These are phyloP conservation scores for Phtheirospermum japonicum DNA, from an alignment of 257 asterid genomes.

Conservation along the genomic window DNA sequence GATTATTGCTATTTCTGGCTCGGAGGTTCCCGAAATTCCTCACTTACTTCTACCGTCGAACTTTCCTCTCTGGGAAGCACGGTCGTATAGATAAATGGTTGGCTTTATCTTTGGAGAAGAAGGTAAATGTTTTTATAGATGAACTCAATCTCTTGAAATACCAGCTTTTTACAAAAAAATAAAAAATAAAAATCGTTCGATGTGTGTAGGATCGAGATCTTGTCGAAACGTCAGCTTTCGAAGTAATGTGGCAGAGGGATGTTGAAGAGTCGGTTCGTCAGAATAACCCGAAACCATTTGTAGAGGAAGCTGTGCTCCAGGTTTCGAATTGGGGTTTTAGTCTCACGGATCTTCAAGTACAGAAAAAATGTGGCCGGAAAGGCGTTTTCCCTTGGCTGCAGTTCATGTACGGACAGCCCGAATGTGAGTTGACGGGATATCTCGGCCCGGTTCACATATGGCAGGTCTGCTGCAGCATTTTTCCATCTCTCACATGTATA, in stretches of 20 bases:
- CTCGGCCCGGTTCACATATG: constrained; percentile 91
- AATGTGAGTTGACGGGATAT: constrained; percentile 71
- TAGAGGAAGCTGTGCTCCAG: constrained; percentile 80
- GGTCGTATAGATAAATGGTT: constrained; percentile 71
- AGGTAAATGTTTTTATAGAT: constrained; percentile 34
- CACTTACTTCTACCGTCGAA: constrained; percentile 49
- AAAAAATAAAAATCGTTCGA: no score
- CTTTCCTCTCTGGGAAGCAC: constrained; percentile 78
- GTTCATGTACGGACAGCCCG: constrained; percentile 55
- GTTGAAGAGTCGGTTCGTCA: constrained; percentile 83
- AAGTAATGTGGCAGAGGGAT: constrained; percentile 79
- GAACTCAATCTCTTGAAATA: no score
- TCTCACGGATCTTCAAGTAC: constrained; percentile 66
- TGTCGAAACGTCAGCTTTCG: constrained; percentile 45
- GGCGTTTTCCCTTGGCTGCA: constrained; percentile 69
- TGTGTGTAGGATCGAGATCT: constrained; percentile 55
- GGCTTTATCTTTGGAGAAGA: constrained; percentile 59
- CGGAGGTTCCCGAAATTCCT: constrained; percentile 69
- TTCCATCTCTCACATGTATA: neutral
- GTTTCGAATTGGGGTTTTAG: constrained; percentile 88
- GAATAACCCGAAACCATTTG: constrained; percentile 53
- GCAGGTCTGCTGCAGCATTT: constrained; percentile 57
- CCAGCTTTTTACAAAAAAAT: no score
- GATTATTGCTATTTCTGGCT: constrained; percentile 55
- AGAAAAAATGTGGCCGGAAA: constrained; percentile 51